Evolutionary conservation across 2,329 filamentous ascomycete genomes (phyloP).

Genomic region (Alternaria viburni): DNA sequence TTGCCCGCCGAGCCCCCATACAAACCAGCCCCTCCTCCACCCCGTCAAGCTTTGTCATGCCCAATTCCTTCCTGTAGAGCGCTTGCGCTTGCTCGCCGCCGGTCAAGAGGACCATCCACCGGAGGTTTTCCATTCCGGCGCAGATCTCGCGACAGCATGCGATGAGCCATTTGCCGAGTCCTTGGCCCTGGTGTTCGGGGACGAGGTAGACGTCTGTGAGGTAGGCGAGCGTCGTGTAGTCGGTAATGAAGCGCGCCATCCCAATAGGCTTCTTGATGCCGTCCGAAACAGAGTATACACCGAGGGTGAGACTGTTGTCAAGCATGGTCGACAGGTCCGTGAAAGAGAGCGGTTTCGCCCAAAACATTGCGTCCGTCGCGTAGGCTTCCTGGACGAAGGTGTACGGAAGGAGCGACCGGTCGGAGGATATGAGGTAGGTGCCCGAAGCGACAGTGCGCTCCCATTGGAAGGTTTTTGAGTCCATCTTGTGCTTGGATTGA

Average conservation of each 20-base stretch:
- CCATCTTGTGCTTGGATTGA: slow-evolving; percentile 13
- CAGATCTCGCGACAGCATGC: slow-evolving; percentile 64
- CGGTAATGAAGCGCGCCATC: slow-evolving; percentile 70
- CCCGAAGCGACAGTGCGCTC: slow-evolving; percentile 24
- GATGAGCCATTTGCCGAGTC: slow-evolving; percentile 71
- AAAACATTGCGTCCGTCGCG: slow-evolving; percentile 37
- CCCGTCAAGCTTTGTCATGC: slow-evolving; percentile 32
- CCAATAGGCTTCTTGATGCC: slow-evolving; percentile 56
- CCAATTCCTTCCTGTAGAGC: slow-evolving; percentile 36
- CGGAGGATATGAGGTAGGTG: slow-evolving; percentile 38
- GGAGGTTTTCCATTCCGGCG: slow-evolving; percentile 64
- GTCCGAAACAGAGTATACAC: slow-evolving; percentile 27
- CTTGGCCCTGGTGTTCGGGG: slow-evolving; percentile 64
- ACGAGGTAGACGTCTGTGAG: slow-evolving; percentile 72
- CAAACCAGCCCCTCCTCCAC: slow-evolving; percentile 26
- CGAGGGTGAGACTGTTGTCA: slow-evolving; percentile 43
- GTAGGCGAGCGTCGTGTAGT: slow-evolving; percentile 72
- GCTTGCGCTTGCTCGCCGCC: slow-evolving; percentile 30
- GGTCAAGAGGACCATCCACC: slow-evolving; percentile 47
- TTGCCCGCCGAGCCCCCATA: slow-evolving; percentile 33
- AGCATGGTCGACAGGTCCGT: slow-evolving; percentile 32
- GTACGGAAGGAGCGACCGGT: slow-evolving; percentile 32
- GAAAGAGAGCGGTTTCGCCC: slow-evolving; percentile 34
- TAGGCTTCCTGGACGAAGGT: slow-evolving; percentile 40
- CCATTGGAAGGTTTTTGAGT: slow-evolving; percentile 32